phyloP scores from a whole-genome alignment of 2,329 filamentous ascomycete genomes.

The Rutstroemia sp. region DNA sequence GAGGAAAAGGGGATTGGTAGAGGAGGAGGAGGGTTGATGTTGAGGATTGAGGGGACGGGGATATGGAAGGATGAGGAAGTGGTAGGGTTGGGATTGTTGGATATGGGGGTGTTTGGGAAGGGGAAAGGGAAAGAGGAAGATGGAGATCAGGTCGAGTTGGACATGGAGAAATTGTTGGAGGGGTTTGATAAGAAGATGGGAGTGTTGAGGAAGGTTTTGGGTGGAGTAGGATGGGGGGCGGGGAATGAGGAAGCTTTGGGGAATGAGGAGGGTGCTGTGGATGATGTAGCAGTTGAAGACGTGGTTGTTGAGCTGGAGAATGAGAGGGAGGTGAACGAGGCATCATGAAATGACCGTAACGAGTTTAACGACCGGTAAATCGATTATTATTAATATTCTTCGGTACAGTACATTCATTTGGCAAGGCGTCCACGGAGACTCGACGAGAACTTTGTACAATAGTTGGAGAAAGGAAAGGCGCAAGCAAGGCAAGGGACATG shows the following conservation, averaged over 20 bases:
- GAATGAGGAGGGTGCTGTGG: not conserved
- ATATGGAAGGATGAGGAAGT: too few relatives aligned
- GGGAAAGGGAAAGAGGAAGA: slow-evolving; percentile 5
- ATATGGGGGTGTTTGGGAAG: not conserved
- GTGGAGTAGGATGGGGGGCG: slow-evolving; percentile 18
- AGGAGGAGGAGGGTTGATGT: not conserved
- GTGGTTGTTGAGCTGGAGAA: not conserved
- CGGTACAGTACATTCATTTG: too few relatives aligned
- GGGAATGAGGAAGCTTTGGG: slow-evolving; percentile 5
- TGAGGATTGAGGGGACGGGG: not conserved
- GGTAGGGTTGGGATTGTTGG: too few relatives aligned
- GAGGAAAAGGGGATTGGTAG: slow-evolving; percentile 38
- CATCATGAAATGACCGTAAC: not conserved
- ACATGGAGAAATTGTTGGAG: slow-evolving; percentile 44
- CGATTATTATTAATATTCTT: too few relatives aligned
- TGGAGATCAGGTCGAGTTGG: slow-evolving; percentile 31
- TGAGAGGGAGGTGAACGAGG: slow-evolving; percentile 1
- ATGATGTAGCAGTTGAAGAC: not conserved
- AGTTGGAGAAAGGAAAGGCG: too few relatives aligned
- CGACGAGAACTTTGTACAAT: too few relatives aligned
- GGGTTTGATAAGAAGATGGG: slow-evolving; percentile 53
- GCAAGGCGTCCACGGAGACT: too few relatives aligned
- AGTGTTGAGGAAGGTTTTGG: slow-evolving; percentile 45
- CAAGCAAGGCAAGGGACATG: too few relatives aligned
- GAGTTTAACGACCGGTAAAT: not conserved